Percentiles rank a stretch among this genome's conserved stretches.
phyloP scores from a whole-genome alignment of 1,284 basidiomycete genomes.

The Schizophyllum amplum region DNA sequence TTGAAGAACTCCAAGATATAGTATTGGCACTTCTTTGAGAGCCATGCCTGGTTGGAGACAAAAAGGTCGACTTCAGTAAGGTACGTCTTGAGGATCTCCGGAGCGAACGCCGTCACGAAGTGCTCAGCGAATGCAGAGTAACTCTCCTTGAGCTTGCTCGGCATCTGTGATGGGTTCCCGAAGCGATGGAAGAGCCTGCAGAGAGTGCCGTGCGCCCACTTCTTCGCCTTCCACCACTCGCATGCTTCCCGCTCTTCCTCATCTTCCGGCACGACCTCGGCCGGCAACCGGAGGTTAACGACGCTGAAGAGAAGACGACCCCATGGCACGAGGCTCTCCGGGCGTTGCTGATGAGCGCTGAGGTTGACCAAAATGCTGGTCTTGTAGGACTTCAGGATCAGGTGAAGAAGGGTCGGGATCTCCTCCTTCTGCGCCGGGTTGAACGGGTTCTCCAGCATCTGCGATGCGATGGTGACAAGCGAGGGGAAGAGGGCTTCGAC shows the following conservation, averaged over 20 bases:
- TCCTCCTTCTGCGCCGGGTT: slow-evolving; percentile 43
- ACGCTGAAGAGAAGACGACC: slow-evolving; percentile 74
- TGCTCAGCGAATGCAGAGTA: slow-evolving; percentile 70
- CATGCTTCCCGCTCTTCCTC: slow-evolving; percentile 67
- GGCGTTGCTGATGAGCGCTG: slow-evolving; percentile 63
- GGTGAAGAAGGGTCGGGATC: slow-evolving; percentile 70
- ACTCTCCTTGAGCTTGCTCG: slow-evolving; percentile 56
- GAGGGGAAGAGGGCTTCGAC: slow-evolving; percentile 62
- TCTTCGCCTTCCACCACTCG: slow-evolving; percentile 87
- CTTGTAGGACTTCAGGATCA: slow-evolving; percentile 79
- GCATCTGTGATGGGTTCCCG: slow-evolving; percentile 81
- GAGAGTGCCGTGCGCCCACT: slow-evolving; percentile 77
- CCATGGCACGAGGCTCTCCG: slow-evolving; percentile 76
- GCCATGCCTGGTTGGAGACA: slow-evolving; percentile 65
- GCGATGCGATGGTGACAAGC: slow-evolving; percentile 59
- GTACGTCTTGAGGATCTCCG: slow-evolving; percentile 77
- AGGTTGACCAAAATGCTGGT: slow-evolving; percentile 69
- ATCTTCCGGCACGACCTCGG: slow-evolving; percentile 58
- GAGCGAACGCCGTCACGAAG: slow-evolving; percentile 73
- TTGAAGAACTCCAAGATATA: slow-evolving; percentile 77
- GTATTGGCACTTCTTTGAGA: slow-evolving; percentile 75
- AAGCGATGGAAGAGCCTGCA: slow-evolving; percentile 73
- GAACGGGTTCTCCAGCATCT: slow-evolving; percentile 56
- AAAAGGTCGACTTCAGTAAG: slow-evolving; percentile 68
- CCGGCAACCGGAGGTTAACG: slow-evolving; percentile 60